These are phyloP conservation scores for Cyberlindnera mississippiensis DNA, from an alignment of 805 yeast species.

Conservation along the genomic window DNA sequence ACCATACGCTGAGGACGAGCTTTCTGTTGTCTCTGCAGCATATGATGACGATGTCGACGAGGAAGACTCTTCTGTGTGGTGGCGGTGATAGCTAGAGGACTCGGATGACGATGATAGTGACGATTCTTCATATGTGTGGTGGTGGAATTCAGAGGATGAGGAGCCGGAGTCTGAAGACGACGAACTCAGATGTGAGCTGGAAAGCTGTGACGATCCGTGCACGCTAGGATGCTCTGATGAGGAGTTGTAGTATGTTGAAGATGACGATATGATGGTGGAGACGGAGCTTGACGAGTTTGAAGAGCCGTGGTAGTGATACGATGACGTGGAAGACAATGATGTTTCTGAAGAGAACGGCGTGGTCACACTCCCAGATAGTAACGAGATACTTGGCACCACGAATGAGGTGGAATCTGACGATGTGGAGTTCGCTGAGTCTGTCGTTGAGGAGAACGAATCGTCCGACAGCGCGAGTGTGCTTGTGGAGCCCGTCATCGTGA, in stretches of 20 bases:
- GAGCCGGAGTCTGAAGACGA: not conserved
- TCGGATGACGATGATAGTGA: slow-evolving; percentile 1
- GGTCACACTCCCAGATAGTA: not conserved
- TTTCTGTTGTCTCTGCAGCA: not conserved
- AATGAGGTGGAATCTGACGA: not conserved
- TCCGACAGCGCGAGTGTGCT: slow-evolving; percentile 4
- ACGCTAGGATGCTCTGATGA: not conserved
- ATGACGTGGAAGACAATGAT: not conserved
- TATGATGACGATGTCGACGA: slow-evolving; percentile 3
- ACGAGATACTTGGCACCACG: not conserved
- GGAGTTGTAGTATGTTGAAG: not conserved
- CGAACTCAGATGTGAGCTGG: not conserved
- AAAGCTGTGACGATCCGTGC: too few species aligned
- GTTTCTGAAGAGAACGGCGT: not conserved
- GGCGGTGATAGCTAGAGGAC: slow-evolving; percentile 1
- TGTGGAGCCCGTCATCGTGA: slow-evolving; percentile 14
- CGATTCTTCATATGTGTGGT: not conserved
- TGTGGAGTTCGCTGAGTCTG: not conserved
- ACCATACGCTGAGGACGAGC: slow-evolving; percentile 7
- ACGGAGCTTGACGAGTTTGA: not conserved
- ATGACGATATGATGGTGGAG: not conserved
- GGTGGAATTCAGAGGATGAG: not conserved
- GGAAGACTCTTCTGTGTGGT: slow-evolving; percentile 4
- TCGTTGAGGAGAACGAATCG: not conserved
- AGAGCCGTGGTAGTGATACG: not conserved